Evolutionary conservation across 257 asterid species (phyloP).

Genomic region (Plantago elongata): DNA sequence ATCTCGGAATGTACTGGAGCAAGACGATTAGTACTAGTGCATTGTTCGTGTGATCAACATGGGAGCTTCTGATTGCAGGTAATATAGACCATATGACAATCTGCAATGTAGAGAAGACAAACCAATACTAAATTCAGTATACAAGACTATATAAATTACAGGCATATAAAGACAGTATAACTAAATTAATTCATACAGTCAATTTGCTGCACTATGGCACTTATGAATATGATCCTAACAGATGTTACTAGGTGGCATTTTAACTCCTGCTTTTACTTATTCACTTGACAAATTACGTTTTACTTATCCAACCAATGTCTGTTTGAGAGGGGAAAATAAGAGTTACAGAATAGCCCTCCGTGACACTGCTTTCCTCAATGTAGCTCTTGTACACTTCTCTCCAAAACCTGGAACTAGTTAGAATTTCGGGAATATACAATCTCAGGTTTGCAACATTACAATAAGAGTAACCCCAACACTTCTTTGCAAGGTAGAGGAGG

Average conservation of each 20-base stretch:
- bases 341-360: not conserved
- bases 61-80: conserved; percentile 79
- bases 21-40: conserved; percentile 59
- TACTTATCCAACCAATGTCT: too few species aligned
- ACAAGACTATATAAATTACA: not conserved
- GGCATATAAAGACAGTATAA: not conserved
- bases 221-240: not conserved
- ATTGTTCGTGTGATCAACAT: conserved; percentile 71
- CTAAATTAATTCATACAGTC: not conserved
- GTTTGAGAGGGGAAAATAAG: not conserved
- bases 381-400: too few species aligned
- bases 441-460: too few species aligned
- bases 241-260: too few species aligned
- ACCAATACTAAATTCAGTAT: too few species aligned
- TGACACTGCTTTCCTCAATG: not conserved
- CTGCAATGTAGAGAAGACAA: conserved; percentile 41
- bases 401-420: too few species aligned
- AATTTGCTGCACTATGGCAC: not conserved
- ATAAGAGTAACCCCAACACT: too few species aligned
- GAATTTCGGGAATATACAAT: too few species aligned
- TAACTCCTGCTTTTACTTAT: not conserved
- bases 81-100: conserved; percentile 78
- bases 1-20: conserved; percentile 65
- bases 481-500: too few species aligned
- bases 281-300: not conserved